Conservation (phyloP, 371 early-diverging fungal species). For the Rhizoclosmatium hyalinum region DNA sequence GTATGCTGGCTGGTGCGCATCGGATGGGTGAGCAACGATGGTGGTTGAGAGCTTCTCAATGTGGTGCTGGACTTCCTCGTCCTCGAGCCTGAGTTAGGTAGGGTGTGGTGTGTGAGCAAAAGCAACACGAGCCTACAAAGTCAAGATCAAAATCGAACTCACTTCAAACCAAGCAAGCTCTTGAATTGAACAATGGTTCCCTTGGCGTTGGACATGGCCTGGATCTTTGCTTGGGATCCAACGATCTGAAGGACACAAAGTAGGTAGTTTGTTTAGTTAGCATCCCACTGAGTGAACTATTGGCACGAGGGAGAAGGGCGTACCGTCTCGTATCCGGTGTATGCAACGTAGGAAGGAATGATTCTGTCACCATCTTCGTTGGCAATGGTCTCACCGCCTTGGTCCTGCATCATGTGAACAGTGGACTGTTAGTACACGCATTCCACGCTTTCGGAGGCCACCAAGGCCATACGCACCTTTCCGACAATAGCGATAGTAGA, state of each 20-base stretch:
- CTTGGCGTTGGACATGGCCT: slow-evolving; percentile 85
- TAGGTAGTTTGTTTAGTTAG: not conserved
- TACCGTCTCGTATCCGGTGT: slow-evolving; percentile 89
- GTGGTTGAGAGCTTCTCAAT: slow-evolving; percentile 30
- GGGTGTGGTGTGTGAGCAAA: slow-evolving; percentile 35
- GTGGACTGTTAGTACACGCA: not conserved
- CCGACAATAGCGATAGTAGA: slow-evolving; percentile 88
- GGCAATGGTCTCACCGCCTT: slow-evolving; percentile 91
- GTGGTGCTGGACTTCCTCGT: slow-evolving; percentile 45
- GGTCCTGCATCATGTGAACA: slow-evolving; percentile 35
- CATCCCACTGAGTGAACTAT: too few species aligned
- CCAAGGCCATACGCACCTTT: slow-evolving; percentile 58
- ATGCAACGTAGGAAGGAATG: slow-evolving; percentile 91
- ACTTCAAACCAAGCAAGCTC: slow-evolving; percentile 79
- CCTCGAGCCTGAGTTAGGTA: slow-evolving; percentile 39
- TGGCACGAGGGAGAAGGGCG: not conserved
- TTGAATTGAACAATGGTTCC: slow-evolving; percentile 89
- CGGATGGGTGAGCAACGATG: slow-evolving; percentile 51
- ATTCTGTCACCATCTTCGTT: slow-evolving; percentile 97
- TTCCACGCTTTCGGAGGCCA: not conserved
- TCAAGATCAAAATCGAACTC: not conserved
- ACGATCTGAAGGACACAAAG: slow-evolving; percentile 65
- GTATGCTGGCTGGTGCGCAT: slow-evolving; percentile 77
- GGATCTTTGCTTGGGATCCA: slow-evolving; percentile 92
- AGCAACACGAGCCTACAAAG: not conserved